Base-by-base conservation (phyloP, 768 basidiomycete species). In the Trametes maxima region DNA sequence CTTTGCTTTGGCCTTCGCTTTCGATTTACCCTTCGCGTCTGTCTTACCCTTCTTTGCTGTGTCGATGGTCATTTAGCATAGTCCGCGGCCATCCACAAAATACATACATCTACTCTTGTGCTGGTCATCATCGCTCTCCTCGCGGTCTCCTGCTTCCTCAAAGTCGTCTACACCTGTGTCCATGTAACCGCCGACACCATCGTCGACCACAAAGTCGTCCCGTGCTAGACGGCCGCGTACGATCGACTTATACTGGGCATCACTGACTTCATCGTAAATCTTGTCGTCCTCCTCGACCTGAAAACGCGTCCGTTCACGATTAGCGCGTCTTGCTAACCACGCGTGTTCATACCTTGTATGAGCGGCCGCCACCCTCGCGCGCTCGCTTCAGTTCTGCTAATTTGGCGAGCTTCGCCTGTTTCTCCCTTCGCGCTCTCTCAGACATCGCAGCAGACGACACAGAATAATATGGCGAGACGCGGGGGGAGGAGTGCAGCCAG, bases 121-220 rank as follows among this genome's bases (percentile, higher is more conserved):
- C 5, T 75, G 75, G 17, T 74, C 77, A 7, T 85, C 86, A 43
- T 83, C 83, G 10, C 87, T 83, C 7, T 82, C 80, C 28, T 81
- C 82, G n/a, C 83, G 81, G 48, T 82, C 79, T 28, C 81, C 79
- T 10, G 78, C 83, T 25, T 81, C 82, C 35, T 82, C 84, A 89
- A 93, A 98, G 69, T 96, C 95, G 60, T 98, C 97, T 87, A 94
- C 88, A 5, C 97, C 97, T 70, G 97, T 93, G 77, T 99, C 97
- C 72, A 89, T 87, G 68, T 99, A 98, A 5, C 94, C 97, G 14
- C 80, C 83, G 0, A 89, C 83, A 25, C 94, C 94, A 76, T 98
- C 97, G 69, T 98, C 97, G 39, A 90, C 88, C 19, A 98, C 92
- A 63, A 99, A 99, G 73, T 99, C 97, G 65, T 98, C 94, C 66